Percentiles rank a stretch among this genome's conserved stretches.
Evolutionary conservation across 164 flowering plant species (phyloP).

Genomic region (Echeveria elegans): DNA sequence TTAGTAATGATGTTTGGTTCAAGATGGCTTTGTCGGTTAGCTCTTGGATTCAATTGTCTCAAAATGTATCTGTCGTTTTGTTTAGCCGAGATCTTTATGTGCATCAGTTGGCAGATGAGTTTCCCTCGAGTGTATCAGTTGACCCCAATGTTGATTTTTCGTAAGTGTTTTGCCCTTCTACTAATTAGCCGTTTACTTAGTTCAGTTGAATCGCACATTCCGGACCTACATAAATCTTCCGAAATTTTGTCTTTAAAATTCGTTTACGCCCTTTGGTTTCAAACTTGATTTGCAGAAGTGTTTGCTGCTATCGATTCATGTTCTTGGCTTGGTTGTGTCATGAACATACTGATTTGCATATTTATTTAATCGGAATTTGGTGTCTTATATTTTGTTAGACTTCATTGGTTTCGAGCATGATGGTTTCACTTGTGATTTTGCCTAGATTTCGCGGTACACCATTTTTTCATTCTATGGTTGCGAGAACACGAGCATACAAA

Average conservation of each 20-base stretch:
- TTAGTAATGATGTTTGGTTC: slow-evolving; percentile 38
- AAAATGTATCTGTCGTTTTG: slow-evolving; percentile 53
- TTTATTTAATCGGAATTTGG: not conserved
- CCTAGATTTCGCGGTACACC: slow-evolving; percentile 76
- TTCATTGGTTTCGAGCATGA: not conserved
- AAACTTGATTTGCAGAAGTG: slow-evolving; percentile 54
- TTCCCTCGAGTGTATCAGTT: slow-evolving; percentile 54
- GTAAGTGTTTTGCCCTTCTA: slow-evolving; percentile 34
- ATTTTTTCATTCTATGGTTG: slow-evolving; percentile 91
- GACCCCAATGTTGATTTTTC: slow-evolving; percentile 77
- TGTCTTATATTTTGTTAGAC: not conserved
- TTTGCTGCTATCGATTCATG: not conserved
- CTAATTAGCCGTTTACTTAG: not conserved
- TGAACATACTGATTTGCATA: not conserved
- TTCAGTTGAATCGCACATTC: not conserved
- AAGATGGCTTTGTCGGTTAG: slow-evolving; percentile 62
- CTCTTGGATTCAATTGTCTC: slow-evolving; percentile 82
- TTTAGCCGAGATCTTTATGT: slow-evolving; percentile 53
- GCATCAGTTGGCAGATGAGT: slow-evolving; percentile 35
- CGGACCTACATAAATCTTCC: not conserved
- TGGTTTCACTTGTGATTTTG: not conserved
- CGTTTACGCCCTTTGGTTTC: not conserved
- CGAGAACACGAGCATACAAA: slow-evolving; percentile 46
- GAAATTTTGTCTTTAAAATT: not conserved
- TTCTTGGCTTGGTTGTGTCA: not conserved